Evolutionary conservation across 768 basidiomycete genomes (phyloP).

Genomic region (Phanerodontia chrysosporium): DNA sequence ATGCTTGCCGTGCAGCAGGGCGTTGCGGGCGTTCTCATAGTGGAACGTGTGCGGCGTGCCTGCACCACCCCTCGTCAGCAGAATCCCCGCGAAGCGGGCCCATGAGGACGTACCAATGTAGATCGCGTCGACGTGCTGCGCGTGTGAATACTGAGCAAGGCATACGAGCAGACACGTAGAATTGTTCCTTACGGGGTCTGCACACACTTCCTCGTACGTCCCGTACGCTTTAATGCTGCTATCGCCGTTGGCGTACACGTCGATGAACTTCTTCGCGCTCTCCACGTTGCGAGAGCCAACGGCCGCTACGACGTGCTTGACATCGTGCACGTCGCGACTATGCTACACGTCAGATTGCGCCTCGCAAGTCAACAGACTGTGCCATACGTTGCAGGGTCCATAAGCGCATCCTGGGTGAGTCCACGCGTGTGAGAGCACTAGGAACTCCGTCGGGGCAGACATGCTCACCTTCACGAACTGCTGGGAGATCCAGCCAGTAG

Average conservation of each 20-base stretch:
- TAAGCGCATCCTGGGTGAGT: slow-evolving; percentile 56
- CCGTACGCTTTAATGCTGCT: slow-evolving; percentile 63
- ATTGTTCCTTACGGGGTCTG: slow-evolving; percentile 62
- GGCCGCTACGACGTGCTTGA: slow-evolving; percentile 64
- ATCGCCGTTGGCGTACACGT: slow-evolving; percentile 45
- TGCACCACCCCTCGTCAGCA: slow-evolving; percentile 27
- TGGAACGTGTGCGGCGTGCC: slow-evolving; percentile 86
- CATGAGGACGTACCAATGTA: slow-evolving; percentile 83
- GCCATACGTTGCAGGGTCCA: slow-evolving; percentile 67
- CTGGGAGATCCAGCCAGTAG: slow-evolving; percentile 70
- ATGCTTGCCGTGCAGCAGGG: slow-evolving; percentile 77
- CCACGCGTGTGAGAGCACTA: neutral
- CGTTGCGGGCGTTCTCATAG: slow-evolving; percentile 70
- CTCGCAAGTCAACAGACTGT: neutral
- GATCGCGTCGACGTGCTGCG: slow-evolving; percentile 66
- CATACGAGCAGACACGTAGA: no score
- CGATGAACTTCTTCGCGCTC: slow-evolving; percentile 70
- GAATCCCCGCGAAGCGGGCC: no score
- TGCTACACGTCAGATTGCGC: neutral
- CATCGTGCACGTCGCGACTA: slow-evolving; percentile 64
- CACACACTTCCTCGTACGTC: slow-evolving; percentile 68
- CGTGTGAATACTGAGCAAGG: neutral
- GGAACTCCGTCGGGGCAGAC: neutral
- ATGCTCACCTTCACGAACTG: slow-evolving; percentile 58
- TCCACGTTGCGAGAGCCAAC: slow-evolving; percentile 72